Base-by-base conservation (phyloP, 352 stramenopile genomes). In the Blastocystis hominis region DNA sequence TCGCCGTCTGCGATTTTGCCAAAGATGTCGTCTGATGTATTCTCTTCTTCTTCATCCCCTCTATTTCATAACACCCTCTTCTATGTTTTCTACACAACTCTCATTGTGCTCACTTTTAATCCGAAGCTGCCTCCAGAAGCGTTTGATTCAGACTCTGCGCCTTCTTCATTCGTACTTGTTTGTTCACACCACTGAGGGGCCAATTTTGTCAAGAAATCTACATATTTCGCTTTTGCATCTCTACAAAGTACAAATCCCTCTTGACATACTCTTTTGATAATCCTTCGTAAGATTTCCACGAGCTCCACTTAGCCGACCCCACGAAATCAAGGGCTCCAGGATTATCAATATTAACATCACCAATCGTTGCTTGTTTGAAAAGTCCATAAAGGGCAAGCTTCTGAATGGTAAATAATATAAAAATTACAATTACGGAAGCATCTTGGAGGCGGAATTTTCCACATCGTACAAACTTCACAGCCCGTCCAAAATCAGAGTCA, bases 221-320 rank as follows among this genome's bases (percentile, higher is more conserved):
- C 46, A 55, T 89, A 89, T 42, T 75, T 77, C 9, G 24, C 24
- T 34, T 72, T 30, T 9, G 86, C 86, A 17, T 88, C 62, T 38
- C 38, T 75, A 20, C 38, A 15, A n/a, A 17, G 40, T 0, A 75
- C 10, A 17, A 17, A 10, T 40, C 20, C 7, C 62, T 15, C 2
- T 59, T 10, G 34, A 17, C 4, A 9, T 40, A 80, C 70, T 62
- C 70, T 46, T 80, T 62, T 5, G 70, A 44, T 42, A 47, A 42
- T 66, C 70, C 70, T n/a, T 54, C 20, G 36, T 62, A 80, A 4
- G 70, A 61, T 17, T 46, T 7, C 86, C 86, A 89, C 0, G 75
- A 56, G 15, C 70, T 88, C 86, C 86, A 89, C 55, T 89, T 89
- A 10, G 86, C 86, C 7, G 38, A 1, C 2, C 24, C 75, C 17